Evolutionary conservation across 768 basidiomycete species (phyloP), one percentile per base, ranked within the genome.

Genomic region (Auricularia heimuer): DNA sequence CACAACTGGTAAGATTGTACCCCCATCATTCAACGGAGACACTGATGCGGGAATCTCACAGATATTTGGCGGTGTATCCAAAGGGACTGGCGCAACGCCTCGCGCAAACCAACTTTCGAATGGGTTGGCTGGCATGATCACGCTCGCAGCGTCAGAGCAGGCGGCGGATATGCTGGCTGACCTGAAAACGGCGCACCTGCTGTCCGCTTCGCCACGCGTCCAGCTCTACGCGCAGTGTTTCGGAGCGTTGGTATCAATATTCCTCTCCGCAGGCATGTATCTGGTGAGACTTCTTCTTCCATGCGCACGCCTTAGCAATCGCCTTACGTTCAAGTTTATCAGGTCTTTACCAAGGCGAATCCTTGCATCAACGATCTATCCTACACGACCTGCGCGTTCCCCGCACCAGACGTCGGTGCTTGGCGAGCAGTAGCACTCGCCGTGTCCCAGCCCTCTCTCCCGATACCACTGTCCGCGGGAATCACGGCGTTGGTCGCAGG

Each of bases 81-180:
- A 85, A 70, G 82, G 80, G 21, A 68, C 79, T 3, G 68, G 75
- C 35, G 68, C 82, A 51, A 63, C 71, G 1, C 14, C 68, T 18
- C 67, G 69, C 58, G 71, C 77, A n/a, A 79, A 79, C 7, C 79
- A 76, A 68, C 78, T 74, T 24, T 72, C 83, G 69, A 84, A 84
- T 70, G 71, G 84, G 72, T 70, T 79, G 54, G 82, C 80, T 61
- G 84, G 83, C 73, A 77, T 81, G 54, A 74, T 85, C 67, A 77
- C 84, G 34, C 82, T 77, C 61, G 83, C 82, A 39, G 80, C 83
- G 61, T 83, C 84, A 24, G 82, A 79, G 24, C 84, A 85, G 69
- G 79, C 83, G 29, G 70, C 80, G 36, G 87, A 88, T 71, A 86
- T 88, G 86, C 83, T 82, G 58, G 81, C 85, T 12, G 70, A 71